Evolutionary conservation across 768 basidiomycete genomes (phyloP).

Genomic region (Omphalotus guepiniiformis): DNA sequence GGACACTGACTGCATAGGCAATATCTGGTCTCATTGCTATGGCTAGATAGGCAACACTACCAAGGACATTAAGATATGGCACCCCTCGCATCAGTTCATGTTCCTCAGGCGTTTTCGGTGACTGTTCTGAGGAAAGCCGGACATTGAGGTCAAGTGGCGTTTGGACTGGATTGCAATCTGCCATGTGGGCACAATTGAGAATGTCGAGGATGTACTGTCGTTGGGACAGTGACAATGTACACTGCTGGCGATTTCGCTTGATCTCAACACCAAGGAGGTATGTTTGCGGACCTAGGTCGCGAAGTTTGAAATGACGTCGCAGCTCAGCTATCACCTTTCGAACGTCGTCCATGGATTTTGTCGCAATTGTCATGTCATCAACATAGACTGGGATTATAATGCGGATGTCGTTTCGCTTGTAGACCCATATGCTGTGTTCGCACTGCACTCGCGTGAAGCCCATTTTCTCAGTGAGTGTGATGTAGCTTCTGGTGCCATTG

Average conservation of each 20-base stretch:
- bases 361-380: not conserved
- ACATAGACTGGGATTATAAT: constrained; percentile 25
- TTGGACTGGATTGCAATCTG: not conserved
- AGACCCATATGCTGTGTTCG: constrained; percentile 20
- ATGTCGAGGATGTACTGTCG: not conserved
- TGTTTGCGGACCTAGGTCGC: constrained; percentile 22
- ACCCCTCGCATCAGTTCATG: constrained; percentile 8
- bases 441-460: not conserved
- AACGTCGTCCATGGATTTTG: constrained; percentile 6
- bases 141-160: constrained; percentile 9
- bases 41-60: constrained; percentile 17
- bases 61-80: constrained; percentile 16
- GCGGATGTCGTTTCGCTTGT: constrained; percentile 13
- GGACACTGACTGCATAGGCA: constrained; percentile 13
- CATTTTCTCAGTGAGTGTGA: constrained; percentile 12
- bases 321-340: constrained; percentile 21
- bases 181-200: not conserved
- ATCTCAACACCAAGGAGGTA: constrained; percentile 5
- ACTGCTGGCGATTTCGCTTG: not conserved
- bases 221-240: not conserved
- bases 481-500: not conserved
- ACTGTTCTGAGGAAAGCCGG: not conserved
- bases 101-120: constrained; percentile 5
- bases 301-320: constrained; percentile 20
- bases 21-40: constrained; percentile 19